Percentiles rank a stretch among this genome's conserved stretches.
Conservation (phyloP, 441 rosid species). For the Erodium texanum region DNA sequence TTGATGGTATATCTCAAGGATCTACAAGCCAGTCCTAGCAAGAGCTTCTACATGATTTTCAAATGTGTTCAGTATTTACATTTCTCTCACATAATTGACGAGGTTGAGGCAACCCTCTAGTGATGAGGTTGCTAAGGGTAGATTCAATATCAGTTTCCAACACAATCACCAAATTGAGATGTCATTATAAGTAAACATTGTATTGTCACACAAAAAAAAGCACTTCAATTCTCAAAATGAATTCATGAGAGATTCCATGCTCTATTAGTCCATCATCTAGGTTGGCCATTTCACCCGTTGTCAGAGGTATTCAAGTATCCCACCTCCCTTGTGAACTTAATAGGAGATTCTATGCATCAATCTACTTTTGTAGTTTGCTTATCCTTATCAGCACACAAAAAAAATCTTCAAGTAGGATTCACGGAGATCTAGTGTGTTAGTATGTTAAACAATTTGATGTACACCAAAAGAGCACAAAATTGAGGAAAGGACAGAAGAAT, state of each 20-base stretch:
- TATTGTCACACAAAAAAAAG: not conserved
- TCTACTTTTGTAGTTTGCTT: not conserved
- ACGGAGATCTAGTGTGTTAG: not conserved
- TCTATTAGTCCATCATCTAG: not conserved
- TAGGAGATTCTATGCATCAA: not conserved
- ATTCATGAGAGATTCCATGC: not conserved
- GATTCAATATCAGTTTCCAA: too few relatives aligned
- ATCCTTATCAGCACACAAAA: not conserved
- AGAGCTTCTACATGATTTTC: not conserved
- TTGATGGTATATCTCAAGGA: not conserved
- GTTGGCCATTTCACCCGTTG: too few relatives aligned
- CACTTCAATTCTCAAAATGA: not conserved
- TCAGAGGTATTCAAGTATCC: too few relatives aligned
- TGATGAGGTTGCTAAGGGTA: too few relatives aligned
- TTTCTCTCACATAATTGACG: not conserved
- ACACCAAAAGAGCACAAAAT: not conserved
- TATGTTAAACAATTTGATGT: not conserved
- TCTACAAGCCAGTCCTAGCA: not conserved
- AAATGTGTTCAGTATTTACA: not conserved
- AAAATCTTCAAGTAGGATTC: too few relatives aligned
- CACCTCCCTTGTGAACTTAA: too few relatives aligned
- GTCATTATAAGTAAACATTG: not conserved
- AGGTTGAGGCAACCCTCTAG: not conserved
- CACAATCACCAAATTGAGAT: too few relatives aligned
- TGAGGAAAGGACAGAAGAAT: not conserved